Evolutionary conservation across 2,329 filamentous ascomycete species (phyloP), one percentile per base, ranked within the genome.

Genomic region (Cladophialophora psammophila): DNA sequence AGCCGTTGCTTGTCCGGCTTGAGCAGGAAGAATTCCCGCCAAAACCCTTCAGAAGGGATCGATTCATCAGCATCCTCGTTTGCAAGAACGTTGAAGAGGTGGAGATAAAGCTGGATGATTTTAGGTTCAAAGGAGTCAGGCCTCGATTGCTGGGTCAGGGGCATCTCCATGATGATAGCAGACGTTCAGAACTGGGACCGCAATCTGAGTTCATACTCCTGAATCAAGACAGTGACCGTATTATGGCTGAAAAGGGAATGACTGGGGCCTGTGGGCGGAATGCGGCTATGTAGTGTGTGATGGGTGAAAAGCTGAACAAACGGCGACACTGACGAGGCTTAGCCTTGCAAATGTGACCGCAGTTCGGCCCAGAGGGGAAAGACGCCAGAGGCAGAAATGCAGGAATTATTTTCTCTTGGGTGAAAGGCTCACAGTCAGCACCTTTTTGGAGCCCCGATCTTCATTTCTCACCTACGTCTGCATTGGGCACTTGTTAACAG

Each of bases 81-180:
- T 8, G 62, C 58, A 34, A 76, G 64, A 79, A 87, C 85, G 74
- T 81, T 81, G 83, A 98, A 94, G 20, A 98, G 84, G 71, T 87
- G 86, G 75, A 94, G 88, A 80, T 99, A 99, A 60, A 98, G 88
- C 78, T 91, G 86, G 68, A 96, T 91, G 72, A 99, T 92, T 83
- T 99, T 99, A 63, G 92, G 94, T 80, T 96, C 91, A 78, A 99
- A 97, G 48, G 90, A 88, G 79, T 96, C 91, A 63, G 94, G 95
- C 75, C 93, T 88, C 80, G 88, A 88, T 85, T 97, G 93, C 81
- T 96, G 93, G 65, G 94, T 97, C 77, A 99, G 87, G 71, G 95
- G 95, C 77, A 94, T 98, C 74, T 69, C 66, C 66, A 70, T 70
- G 32, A 35, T 36, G 61, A 34, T 36, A 18, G 45, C 20, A 32